Percentiles rank a stretch among this genome's conserved stretches.
phyloP scores from a whole-genome alignment of 768 basidiomycete genomes.

The Podaxis sp. region DNA sequence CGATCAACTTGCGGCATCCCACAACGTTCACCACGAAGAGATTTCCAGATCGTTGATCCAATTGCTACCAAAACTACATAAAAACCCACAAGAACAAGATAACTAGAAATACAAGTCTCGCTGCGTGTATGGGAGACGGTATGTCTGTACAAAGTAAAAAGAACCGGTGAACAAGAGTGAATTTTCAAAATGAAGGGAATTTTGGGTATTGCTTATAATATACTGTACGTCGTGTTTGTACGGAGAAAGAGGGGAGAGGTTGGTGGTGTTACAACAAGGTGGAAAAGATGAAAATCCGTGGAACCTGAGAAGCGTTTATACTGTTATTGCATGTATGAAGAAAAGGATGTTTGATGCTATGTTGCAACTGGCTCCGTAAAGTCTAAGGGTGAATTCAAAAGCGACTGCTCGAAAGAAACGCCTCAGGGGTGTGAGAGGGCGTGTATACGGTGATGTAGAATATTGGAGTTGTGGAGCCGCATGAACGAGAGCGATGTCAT shows the following conservation, averaged over 20 bases:
- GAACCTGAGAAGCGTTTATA: not conserved
- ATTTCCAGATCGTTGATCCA: not conserved
- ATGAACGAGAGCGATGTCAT: not conserved
- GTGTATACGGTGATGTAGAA: not conserved
- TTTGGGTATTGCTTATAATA: constrained; percentile 1
- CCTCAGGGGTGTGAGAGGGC: not conserved
- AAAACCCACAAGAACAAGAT: constrained; percentile 1
- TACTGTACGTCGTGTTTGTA: constrained; percentile 12
- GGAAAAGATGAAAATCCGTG: not conserved
- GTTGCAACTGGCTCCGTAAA: not conserved
- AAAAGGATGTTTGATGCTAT: not conserved
- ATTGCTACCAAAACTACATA: not conserved
- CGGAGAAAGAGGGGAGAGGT: constrained; percentile 12
- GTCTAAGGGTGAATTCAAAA: not conserved
- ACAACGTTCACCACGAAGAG: too few relatives aligned
- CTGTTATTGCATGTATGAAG: not conserved
- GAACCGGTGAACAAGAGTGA: not conserved
- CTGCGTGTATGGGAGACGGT: constrained; percentile 22
- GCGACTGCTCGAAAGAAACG: not conserved
- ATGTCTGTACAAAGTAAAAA: constrained; percentile 8
- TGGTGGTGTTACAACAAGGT: constrained; percentile 17
- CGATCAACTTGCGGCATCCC: too few relatives aligned
- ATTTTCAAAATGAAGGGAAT: constrained; percentile 3
- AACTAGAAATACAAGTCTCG: constrained; percentile 18
- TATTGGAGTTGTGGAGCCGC: not conserved